Percentiles rank a stretch among this genome's conserved stretches.
These are phyloP conservation scores for Meredithiella fracta DNA, from an alignment of 2,329 filamentous ascomycete genomes.

Conservation along the genomic window DNA sequence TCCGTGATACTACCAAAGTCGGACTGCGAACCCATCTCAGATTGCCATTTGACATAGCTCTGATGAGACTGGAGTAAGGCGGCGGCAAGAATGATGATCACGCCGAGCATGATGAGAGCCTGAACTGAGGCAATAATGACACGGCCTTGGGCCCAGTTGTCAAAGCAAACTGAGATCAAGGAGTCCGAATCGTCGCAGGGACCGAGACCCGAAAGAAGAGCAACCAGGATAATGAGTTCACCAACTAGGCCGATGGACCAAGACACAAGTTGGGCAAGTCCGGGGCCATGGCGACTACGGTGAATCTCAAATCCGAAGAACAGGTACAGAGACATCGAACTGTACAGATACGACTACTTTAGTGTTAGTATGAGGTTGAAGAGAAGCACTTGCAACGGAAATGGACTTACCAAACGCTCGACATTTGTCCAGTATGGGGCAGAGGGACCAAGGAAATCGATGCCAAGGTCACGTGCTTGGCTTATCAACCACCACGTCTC, in stretches of 20 bases:
- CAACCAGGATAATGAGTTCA: conserved; percentile 55
- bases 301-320: conserved; percentile 11
- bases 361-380: not conserved
- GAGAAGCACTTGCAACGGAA: not conserved
- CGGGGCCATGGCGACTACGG: conserved; percentile 39
- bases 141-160: conserved; percentile 36
- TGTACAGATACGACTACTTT: conserved; percentile 11
- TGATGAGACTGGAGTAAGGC: conserved; percentile 4
- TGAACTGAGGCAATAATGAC: conserved; percentile 44
- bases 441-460: conserved; percentile 6
- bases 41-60: not conserved
- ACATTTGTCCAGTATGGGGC: conserved; percentile 8
- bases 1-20: conserved; percentile 15
- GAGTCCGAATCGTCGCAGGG: not conserved
- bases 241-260: conserved; percentile 61
- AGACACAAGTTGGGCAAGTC: conserved; percentile 58
- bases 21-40: conserved; percentile 3
- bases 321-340: conserved; percentile 5
- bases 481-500: conserved; percentile 11
- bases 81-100: conserved; percentile 38
- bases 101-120: conserved; percentile 39
- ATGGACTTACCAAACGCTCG: conserved; percentile 11
- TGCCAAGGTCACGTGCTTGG: conserved; percentile 1
- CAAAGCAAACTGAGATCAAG: conserved; percentile 18
- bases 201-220: conserved; percentile 41